Evolutionary conservation across 176 grass and related monocot genomes (phyloP).

Genomic region (Zizania latifolia): DNA sequence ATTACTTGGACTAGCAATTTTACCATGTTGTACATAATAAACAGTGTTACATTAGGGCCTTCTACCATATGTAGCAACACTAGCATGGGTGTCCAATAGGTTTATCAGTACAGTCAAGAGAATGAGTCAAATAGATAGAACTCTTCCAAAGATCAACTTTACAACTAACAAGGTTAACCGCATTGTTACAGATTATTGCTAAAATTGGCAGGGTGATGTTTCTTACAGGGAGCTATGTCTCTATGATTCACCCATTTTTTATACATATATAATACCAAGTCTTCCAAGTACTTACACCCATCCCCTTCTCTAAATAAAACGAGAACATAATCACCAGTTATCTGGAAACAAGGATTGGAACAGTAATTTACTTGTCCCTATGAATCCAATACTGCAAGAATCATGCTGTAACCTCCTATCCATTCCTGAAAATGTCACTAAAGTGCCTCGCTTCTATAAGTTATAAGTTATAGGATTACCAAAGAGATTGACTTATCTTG

Average conservation of each 20-base stretch:
- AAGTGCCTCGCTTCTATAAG: background rate
- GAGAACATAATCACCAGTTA: background rate
- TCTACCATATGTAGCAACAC: background rate
- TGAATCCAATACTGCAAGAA: background rate
- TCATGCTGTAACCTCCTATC: constrained; percentile 1
- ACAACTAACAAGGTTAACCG: background rate
- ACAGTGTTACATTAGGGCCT: background rate
- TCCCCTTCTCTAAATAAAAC: background rate
- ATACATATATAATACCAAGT: background rate
- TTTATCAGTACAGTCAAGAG: background rate
- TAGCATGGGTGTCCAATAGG: background rate
- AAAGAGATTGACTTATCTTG: background rate
- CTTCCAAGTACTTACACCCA: background rate
- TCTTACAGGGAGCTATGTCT: background rate
- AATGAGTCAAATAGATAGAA: background rate
- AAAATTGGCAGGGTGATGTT: background rate
- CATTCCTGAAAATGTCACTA: background rate
- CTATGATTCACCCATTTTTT: background rate
- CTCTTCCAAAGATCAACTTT: background rate
- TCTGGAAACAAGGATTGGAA: background rate
- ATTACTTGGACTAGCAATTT: background rate
- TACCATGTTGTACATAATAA: background rate
- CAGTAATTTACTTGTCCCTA: background rate
- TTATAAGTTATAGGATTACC: background rate
- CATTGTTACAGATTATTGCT: background rate